Evolutionary conservation across 306 rosid species (phyloP).

Genomic region (Acacia crassicarpa): DNA sequence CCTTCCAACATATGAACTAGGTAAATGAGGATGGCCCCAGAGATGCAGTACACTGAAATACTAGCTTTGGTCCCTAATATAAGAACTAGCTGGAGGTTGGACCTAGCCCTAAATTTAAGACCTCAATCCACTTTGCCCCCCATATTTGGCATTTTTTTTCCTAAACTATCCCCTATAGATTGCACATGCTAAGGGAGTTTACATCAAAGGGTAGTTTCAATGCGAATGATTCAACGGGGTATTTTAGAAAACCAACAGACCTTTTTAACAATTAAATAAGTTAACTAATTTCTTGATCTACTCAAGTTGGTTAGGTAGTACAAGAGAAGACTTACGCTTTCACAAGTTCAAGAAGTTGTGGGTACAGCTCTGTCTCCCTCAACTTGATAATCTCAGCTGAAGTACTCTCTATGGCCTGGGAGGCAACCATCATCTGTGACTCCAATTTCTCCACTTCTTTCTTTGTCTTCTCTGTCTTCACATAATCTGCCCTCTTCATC

Average conservation of each 20-base stretch:
- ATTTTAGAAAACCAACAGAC: too few relatives aligned
- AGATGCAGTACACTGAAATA: background rate
- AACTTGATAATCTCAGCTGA: slow-evolving; percentile 80
- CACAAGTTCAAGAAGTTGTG: slow-evolving; percentile 83
- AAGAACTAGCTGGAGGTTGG: too few relatives aligned
- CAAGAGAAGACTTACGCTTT: slow-evolving; percentile 70
- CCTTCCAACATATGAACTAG: background rate
- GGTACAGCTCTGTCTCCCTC: slow-evolving; percentile 82
- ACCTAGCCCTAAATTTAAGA: too few relatives aligned
- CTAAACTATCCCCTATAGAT: too few relatives aligned
- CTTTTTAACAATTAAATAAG: too few relatives aligned
- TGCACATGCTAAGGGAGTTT: too few relatives aligned
- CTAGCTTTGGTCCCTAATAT: background rate
- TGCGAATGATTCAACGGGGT: too few relatives aligned
- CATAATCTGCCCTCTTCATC: slow-evolving; percentile 81
- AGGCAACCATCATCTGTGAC: slow-evolving; percentile 90
- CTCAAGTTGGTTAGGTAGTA: too few relatives aligned
- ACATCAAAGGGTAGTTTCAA: too few relatives aligned
- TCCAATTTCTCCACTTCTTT: slow-evolving; percentile 90
- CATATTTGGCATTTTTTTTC: too few relatives aligned
- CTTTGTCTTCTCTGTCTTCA: slow-evolving; percentile 86
- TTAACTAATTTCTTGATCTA: too few relatives aligned
- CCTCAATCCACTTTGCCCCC: too few relatives aligned
- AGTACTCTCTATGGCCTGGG: slow-evolving; percentile 87
- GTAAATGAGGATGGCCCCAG: background rate